phyloP scores from a whole-genome alignment of 768 basidiomycete species.

The Boletus eberwhitei region DNA sequence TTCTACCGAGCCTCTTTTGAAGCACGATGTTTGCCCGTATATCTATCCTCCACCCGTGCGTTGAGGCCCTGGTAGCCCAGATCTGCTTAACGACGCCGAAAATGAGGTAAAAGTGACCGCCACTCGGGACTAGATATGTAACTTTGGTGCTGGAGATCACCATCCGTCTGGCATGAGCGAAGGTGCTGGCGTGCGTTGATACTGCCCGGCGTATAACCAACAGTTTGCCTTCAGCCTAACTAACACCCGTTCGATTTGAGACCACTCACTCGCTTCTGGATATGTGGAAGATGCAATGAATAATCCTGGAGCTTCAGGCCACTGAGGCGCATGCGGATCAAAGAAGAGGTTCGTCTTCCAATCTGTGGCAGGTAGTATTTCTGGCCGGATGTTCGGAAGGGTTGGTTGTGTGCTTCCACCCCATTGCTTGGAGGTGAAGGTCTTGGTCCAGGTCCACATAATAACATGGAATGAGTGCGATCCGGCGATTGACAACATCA shows the following conservation, averaged over 20 bases:
- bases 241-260: not conserved
- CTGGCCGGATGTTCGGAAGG: too few species aligned
- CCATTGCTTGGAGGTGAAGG: slow-evolving; percentile 17
- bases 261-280: not conserved
- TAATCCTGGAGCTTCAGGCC: too few species aligned
- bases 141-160: slow-evolving; percentile 16
- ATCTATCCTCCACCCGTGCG: slow-evolving; percentile 8
- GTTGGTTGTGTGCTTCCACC: slow-evolving; percentile 16
- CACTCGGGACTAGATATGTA: not conserved
- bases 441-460: slow-evolving; percentile 14
- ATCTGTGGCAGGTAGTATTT: too few species aligned
- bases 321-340: too few species aligned
- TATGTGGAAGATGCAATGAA: too few species aligned
- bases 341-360: too few species aligned
- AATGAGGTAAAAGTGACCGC: too few species aligned
- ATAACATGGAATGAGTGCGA: not conserved
- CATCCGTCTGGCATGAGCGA: slow-evolving; percentile 15
- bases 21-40: slow-evolving; percentile 20
- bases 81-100: slow-evolving; percentile 13
- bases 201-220: slow-evolving; percentile 22
- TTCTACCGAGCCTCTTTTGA: slow-evolving; percentile 8
- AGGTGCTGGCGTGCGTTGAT: slow-evolving; percentile 9
- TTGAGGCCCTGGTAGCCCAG: slow-evolving; percentile 16
- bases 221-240: slow-evolving; percentile 9
- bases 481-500: slow-evolving; percentile 16